Base-by-base conservation (phyloP, 202 grass and related monocot species). In the Zizania palustris region DNA sequence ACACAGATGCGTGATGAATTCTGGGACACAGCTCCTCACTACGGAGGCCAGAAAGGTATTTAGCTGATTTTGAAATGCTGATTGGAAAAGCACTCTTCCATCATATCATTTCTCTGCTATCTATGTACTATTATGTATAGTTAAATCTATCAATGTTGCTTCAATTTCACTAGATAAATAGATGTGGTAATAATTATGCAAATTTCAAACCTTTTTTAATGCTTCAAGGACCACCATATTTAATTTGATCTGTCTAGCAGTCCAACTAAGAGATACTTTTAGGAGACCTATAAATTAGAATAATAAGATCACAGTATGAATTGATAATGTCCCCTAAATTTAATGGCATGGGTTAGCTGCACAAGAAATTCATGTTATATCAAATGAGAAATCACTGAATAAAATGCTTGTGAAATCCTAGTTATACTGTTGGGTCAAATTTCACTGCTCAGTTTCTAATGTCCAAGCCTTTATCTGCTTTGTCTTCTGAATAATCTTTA, bases 11-110 rank as follows among this genome's bases (percentile, higher is more conserved):
- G 96, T 70, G 96, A 98, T 62, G 96, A 98, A 80, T 98, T 98
- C 80, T 98, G 96, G 96, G 96, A 98, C 54, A 95, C 96, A 11
- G 83, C 89, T 74, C 96, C 96, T 5, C 96, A 95, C 64, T 98
- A 98, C 76, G 91, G 96, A 85, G 96, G 96, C 67, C 87, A 86
- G 62, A 98, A 98, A 95, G 96, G 96, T 92, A 69, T 41, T 68
- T 50, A 79, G 33, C 37, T 62, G 7, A 39, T 75, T 55, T 54
- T 9, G 5, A 13, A 36, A 16, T 57, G 10, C 41, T 83, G 18
- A 49, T 44, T 35, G 10, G 34, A 34, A 58, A 63, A 35, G 15
- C 22, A 43, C 16, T 65, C 4, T 58, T 59, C 3, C 78, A 21
- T 34, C 58, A 63, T 65, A 33, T 14, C 12, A 50, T 41, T 62